Percentiles rank a stretch among this genome's conserved stretches.
These are phyloP conservation scores for Ascochyta viciae-villosae DNA, from an alignment of 2,329 filamentous ascomycete species.

Conservation along the genomic window DNA sequence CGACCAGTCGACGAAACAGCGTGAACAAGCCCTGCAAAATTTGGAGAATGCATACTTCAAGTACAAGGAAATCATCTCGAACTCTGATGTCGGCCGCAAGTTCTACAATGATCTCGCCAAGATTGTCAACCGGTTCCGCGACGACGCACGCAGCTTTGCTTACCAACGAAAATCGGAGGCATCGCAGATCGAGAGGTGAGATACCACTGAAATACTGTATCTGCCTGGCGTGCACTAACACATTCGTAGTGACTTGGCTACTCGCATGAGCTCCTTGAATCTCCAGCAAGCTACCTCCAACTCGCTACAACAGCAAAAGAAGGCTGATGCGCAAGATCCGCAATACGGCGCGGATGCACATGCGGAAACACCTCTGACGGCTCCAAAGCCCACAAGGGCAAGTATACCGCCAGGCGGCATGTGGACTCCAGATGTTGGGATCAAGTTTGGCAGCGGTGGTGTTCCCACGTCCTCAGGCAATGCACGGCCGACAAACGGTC, in stretches of 20 bases:
- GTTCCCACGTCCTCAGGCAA: conserved; percentile 47
- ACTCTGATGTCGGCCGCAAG: conserved; percentile 88
- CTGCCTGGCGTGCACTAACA: conserved; percentile 15
- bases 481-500: conserved; percentile 41
- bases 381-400: conserved; percentile 51
- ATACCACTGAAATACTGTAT: conserved; percentile 1
- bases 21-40: conserved; percentile 84
- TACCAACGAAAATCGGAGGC: conserved; percentile 83
- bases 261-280: conserved; percentile 65
- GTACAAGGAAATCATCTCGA: conserved; percentile 94
- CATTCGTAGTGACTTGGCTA: conserved; percentile 60
- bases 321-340: conserved; percentile 63
- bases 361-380: conserved; percentile 64
- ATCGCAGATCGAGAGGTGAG: conserved; percentile 76
- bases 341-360: conserved; percentile 59
- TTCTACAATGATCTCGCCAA: conserved; percentile 97
- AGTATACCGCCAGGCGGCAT: conserved; percentile 56
- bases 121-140: conserved; percentile 84
- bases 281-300: conserved; percentile 54
- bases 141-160: conserved; percentile 79
- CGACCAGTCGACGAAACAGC: conserved; percentile 72
- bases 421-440: conserved; percentile 83
- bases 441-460: conserved; percentile 72
- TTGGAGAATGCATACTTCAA: conserved; percentile 92
- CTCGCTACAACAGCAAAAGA: conserved; percentile 54